Evolutionary conservation across 306 rosid genomes (phyloP).

Genomic region (Cucumis hystrix): DNA sequence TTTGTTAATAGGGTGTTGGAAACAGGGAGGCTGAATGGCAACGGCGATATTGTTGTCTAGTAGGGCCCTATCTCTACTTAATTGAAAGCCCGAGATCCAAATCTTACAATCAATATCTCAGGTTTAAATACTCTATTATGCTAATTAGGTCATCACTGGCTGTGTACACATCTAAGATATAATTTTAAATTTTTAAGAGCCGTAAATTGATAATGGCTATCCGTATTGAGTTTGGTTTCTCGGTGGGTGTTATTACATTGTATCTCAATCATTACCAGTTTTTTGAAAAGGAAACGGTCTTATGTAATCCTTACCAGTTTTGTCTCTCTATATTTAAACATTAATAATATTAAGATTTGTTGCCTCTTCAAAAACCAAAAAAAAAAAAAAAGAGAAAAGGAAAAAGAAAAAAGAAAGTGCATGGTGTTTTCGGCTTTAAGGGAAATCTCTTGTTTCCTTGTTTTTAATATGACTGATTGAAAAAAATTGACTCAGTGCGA

Average conservation of each 20-base stretch:
- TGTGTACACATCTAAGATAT: background rate
- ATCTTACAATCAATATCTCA: constrained; percentile 70
- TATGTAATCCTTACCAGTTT: too few relatives aligned
- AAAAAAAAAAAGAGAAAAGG: too few relatives aligned
- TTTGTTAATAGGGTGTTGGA: constrained; percentile 73
- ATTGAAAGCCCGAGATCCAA: constrained; percentile 78
- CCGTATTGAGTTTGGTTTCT: background rate
- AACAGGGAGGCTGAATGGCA: constrained; percentile 94
- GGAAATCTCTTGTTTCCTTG: background rate
- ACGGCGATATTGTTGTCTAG: constrained; percentile 67
- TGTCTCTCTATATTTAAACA: too few relatives aligned
- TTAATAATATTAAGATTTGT: too few relatives aligned
- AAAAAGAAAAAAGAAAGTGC: too few relatives aligned
- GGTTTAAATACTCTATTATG: constrained; percentile 26
- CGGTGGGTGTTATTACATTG: background rate
- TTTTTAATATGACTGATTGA: background rate
- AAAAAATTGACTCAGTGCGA: too few relatives aligned
- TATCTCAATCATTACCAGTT: background rate
- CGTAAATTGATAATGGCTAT: background rate
- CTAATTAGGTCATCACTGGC: background rate
- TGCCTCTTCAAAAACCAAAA: too few relatives aligned
- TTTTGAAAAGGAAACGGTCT: too few relatives aligned
- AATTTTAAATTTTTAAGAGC: background rate
- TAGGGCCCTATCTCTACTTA: constrained; percentile 81
- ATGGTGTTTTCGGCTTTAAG: background rate